Evolutionary conservation across 345 rosid genomes (phyloP), one percentile per base, ranked within the genome.

Genomic region (Aquilaria yunnanensis): DNA sequence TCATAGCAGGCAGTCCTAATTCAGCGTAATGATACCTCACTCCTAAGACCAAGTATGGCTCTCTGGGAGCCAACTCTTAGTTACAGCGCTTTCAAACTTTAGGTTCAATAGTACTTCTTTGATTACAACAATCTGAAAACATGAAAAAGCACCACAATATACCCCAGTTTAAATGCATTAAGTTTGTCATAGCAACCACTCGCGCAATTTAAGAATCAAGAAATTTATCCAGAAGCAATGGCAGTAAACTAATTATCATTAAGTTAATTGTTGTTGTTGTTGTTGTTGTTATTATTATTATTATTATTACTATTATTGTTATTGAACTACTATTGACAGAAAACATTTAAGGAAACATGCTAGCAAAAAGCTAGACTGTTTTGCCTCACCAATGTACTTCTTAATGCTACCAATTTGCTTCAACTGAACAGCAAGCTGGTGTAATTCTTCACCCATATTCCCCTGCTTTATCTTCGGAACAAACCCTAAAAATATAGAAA

Each of bases 301-400:
- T 57, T 4, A 3, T 8, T 14, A 23, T 14, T 9, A n/a, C n/a
- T n/a, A 37, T 34, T n/a, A 12, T 29, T 57, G 49, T 57, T 4
- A 3, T 8, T 14, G 13, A 13, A 43, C 59, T 13, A 31, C 47
- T 59, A 1, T 5, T 5, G 29, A 37, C 5, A 10, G 34, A 51
- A 64, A 50, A 47, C 11, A 11, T 23, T 23, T 30, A 9, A 47
- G 46, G 23, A 54, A 9, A 50, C 46, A 56, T 32, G 23, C 10
- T 5, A 50, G 3, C 16, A 11, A 34, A n/a, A 31, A 23, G 23
- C 10, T 37, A 37, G 23, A 41, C 23, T 51, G 23, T 52, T 11
- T 37, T 14, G 41, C 51, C 82, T 79, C 69, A 90, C 97, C 75
- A 43, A 78, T 64, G 47, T 90, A 90, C 33, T 61, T 66, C 8